Evolutionary conservation across 2,329 filamentous ascomycete species (phyloP).

Genomic region (Botrytis elliptica): DNA sequence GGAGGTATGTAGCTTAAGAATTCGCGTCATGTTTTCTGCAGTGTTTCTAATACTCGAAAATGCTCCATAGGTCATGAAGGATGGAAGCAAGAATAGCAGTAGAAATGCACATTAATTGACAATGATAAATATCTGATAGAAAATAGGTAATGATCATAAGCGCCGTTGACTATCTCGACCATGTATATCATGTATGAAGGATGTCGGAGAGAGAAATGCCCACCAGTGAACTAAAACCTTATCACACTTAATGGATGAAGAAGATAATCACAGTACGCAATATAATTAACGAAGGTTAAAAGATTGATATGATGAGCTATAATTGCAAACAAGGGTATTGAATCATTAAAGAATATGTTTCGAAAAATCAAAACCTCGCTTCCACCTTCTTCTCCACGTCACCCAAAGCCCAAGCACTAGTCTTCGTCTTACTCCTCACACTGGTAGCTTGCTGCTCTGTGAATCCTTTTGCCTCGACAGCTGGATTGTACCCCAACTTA

Average conservation of each 20-base stretch:
- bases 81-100: rapidly evolving
- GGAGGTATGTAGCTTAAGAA: no score
- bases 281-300: rapidly evolving
- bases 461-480: slow-evolving; percentile 84
- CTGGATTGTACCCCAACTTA: slow-evolving; percentile 85
- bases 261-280: neutral
- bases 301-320: neutral
- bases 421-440: slow-evolving; percentile 65
- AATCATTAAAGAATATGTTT: neutral
- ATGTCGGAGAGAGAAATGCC: rapidly evolving
- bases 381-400: slow-evolving; percentile 74
- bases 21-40: neutral
- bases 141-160: rapidly evolving
- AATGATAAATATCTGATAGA: neutral
- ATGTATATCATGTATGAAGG: neutral
- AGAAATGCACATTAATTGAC: rapidly evolving
- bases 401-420: slow-evolving; percentile 73
- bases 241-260: neutral
- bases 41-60: neutral
- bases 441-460: slow-evolving; percentile 71
- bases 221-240: rapidly evolving
- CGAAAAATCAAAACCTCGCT: slow-evolving; percentile 54
- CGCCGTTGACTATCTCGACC: rapidly evolving
- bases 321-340: neutral
- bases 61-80: neutral